Evolutionary conservation across 2,329 filamentous ascomycete genomes (phyloP).

Genomic region (Teratosphaeria zuluensis): DNA sequence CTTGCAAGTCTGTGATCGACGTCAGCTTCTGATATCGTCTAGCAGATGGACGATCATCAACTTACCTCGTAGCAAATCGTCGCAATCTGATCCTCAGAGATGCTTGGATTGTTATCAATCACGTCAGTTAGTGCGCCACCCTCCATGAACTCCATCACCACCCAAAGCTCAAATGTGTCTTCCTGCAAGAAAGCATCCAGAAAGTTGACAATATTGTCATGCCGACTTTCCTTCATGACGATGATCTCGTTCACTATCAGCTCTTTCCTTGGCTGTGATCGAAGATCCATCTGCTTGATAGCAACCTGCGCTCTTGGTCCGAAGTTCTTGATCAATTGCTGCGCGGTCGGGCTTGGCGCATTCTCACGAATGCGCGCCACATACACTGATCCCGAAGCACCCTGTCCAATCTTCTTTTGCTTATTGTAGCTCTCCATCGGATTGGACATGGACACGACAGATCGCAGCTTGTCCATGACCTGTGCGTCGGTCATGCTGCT

Average conservation of each 20-base stretch:
- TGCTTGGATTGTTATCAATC: conserved; percentile 92
- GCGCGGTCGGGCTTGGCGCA: conserved; percentile 70
- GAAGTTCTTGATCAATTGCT: conserved; percentile 67
- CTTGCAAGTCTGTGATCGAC: conserved; percentile 65
- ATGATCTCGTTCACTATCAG: conserved; percentile 99
- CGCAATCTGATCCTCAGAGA: conserved; percentile 93
- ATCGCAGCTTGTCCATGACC: conserved; percentile 90
- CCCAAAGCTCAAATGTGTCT: conserved; percentile 92
- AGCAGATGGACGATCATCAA: conserved; percentile 3
- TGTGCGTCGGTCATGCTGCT: conserved; percentile 96
- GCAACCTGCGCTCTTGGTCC: conserved; percentile 81
- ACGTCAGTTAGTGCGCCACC: conserved; percentile 95
- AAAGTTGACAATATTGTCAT: conserved; percentile 98
- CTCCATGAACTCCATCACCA: conserved; percentile 99
- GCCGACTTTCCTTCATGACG: conserved; percentile 98
- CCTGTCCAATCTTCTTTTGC: conserved; percentile 99
- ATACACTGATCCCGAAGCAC: conserved; percentile 94
- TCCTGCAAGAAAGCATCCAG: conserved; percentile 93
- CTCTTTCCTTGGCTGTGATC: conserved; percentile 93
- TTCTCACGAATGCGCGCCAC: conserved; percentile 90
- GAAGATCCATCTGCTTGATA: conserved; percentile 99
- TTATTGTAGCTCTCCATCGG: conserved; percentile 94
- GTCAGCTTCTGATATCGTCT: not conserved
- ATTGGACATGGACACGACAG: conserved; percentile 91
- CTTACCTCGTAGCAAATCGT: conserved; percentile 92